Evolutionary conservation across 1,284 basidiomycete species (phyloP).

Genomic region (Papiliotrema laurentii): DNA sequence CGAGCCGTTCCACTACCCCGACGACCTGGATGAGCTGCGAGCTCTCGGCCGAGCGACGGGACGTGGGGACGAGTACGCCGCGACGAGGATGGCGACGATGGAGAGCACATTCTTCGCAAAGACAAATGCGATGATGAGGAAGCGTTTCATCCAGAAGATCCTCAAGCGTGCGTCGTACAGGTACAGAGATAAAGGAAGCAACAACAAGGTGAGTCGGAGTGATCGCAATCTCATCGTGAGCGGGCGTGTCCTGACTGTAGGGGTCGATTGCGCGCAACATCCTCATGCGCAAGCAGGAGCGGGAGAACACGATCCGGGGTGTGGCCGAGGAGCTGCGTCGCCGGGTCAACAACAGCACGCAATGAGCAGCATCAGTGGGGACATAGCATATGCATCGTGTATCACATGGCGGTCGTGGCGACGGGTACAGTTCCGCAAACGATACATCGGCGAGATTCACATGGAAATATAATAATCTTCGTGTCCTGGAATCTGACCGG

Average conservation of each 20-base stretch:
- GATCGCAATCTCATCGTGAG: slow-evolving; percentile 1
- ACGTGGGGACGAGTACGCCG: slow-evolving; percentile 51
- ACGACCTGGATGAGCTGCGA: slow-evolving; percentile 68
- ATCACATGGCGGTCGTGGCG: too few relatives aligned
- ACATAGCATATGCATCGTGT: too few relatives aligned
- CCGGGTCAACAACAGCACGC: too few relatives aligned
- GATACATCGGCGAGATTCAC: too few relatives aligned
- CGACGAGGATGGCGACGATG: slow-evolving; percentile 57
- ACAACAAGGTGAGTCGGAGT: slow-evolving; percentile 12
- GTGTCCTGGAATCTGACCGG: too few relatives aligned
- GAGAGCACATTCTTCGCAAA: slow-evolving; percentile 58
- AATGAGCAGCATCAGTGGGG: too few relatives aligned
- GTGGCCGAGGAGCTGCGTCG: not conserved
- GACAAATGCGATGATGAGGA: slow-evolving; percentile 21
- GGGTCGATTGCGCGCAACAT: slow-evolving; percentile 32
- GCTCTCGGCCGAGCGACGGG: slow-evolving; percentile 24
- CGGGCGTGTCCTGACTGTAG: slow-evolving; percentile 7
- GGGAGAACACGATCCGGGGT: slow-evolving; percentile 48
- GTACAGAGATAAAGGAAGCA: slow-evolving; percentile 37
- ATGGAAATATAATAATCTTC: too few relatives aligned
- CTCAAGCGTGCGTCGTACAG: not conserved
- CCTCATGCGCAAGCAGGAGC: slow-evolving; percentile 48
- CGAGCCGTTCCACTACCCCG: slow-evolving; percentile 87
- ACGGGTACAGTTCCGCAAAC: too few relatives aligned
- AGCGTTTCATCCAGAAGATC: not conserved